Percentiles rank a stretch among this genome's conserved stretches.
Conservation (phyloP, 1,284 basidiomycete genomes). For the Apiotrichum gracile region DNA sequence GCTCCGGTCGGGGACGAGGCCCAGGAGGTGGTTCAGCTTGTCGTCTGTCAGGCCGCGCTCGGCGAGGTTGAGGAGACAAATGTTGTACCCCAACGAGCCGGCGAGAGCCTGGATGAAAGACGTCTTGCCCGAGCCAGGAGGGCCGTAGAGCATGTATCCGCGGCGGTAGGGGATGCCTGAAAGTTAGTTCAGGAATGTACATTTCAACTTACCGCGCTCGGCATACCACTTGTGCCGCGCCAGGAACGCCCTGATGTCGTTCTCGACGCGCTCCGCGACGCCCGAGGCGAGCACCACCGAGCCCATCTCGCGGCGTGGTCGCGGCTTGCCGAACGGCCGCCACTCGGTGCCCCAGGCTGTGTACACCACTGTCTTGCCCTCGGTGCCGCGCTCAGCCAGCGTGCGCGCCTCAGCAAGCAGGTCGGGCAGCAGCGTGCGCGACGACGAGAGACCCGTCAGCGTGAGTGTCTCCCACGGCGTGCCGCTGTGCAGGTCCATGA, state of each 20-base stretch:
- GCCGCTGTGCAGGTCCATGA: constrained; percentile 85
- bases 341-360: constrained; percentile 96
- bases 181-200: background rate
- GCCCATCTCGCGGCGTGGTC: constrained; percentile 75
- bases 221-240: constrained; percentile 88
- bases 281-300: constrained; percentile 90
- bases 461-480: constrained; percentile 97
- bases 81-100: constrained; percentile 86
- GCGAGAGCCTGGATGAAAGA: constrained; percentile 98
- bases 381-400: constrained; percentile 75
- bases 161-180: constrained; percentile 95
- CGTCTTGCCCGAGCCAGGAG: constrained; percentile 96
- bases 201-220: constrained; percentile 65
- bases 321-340: constrained; percentile 89
- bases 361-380: constrained; percentile 93
- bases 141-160: constrained; percentile 91
- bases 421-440: constrained; percentile 71
- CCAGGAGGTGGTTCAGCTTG: constrained; percentile 88
- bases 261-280: constrained; percentile 69
- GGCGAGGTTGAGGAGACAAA: constrained; percentile 92
- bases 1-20: constrained; percentile 86
- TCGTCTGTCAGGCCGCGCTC: constrained; percentile 96
- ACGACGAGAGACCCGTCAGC: constrained; percentile 82
- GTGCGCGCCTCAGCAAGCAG: constrained; percentile 83
- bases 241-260: constrained; percentile 78